Percentiles rank a stretch among this genome's conserved stretches.
Evolutionary conservation across 352 stramenopile genomes (phyloP).

Genomic region (Pythium guiyangense): DNA sequence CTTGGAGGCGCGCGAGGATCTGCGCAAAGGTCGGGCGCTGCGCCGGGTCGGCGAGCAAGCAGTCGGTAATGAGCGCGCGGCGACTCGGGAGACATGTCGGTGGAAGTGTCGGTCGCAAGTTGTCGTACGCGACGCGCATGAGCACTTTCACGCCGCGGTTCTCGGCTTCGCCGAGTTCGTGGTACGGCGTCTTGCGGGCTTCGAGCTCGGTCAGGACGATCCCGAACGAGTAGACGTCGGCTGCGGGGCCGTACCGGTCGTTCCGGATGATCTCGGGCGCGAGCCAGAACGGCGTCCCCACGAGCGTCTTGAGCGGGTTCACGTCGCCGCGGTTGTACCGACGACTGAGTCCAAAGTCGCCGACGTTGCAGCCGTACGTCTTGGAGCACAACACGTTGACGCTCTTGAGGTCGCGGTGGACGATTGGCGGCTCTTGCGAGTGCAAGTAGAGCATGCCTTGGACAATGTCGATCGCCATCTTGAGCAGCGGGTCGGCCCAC

Average conservation of each 20-base stretch:
- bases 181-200: conserved; percentile 76
- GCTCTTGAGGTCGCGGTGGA: conserved; percentile 86
- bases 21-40: conserved; percentile 71
- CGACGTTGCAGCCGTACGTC: conserved; percentile 87
- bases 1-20: conserved; percentile 71
- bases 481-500: conserved; percentile 80
- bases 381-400: conserved; percentile 87
- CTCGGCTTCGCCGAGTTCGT: conserved; percentile 33
- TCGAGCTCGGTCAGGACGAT: conserved; percentile 88
- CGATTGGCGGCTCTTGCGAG: conserved; percentile 76
- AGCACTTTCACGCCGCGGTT: conserved; percentile 54
- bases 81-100: conserved; percentile 47
- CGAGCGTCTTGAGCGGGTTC: conserved; percentile 78
- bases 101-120: conserved; percentile 69
- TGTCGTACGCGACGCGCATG: conserved; percentile 71
- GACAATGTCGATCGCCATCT: conserved; percentile 83
- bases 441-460: conserved; percentile 88
- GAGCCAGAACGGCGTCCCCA: conserved; percentile 86
- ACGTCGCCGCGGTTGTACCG: conserved; percentile 73
- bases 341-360: conserved; percentile 82
- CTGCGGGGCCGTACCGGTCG: conserved; percentile 70
- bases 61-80: conserved; percentile 70
- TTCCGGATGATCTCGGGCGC: conserved; percentile 87
- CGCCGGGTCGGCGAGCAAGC: conserved; percentile 46
- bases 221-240: conserved; percentile 87